Percentiles rank a stretch among this genome's conserved stretches.
These are phyloP conservation scores for Rhizopus microsporus DNA, from an alignment of 371 early-diverging fungal genomes.

Conservation along the genomic window DNA sequence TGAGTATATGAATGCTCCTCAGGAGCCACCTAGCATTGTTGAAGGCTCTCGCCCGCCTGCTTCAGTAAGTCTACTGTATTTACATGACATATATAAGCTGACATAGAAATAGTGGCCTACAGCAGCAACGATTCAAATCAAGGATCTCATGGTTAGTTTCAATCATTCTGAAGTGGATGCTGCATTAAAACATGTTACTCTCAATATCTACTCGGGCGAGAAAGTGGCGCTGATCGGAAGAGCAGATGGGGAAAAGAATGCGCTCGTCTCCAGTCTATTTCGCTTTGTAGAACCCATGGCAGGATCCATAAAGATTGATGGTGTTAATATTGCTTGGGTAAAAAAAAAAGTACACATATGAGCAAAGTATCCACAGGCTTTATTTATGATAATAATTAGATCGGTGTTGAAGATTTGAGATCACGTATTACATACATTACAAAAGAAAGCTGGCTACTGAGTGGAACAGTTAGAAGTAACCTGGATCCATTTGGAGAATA, in stretches of 20 bases:
- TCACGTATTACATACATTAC: conserved; percentile 78
- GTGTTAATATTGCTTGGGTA: conserved; percentile 69
- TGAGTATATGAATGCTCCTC: conserved; percentile 72
- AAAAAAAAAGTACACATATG: neutral
- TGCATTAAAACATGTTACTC: conserved; percentile 60
- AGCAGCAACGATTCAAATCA: conserved; percentile 65
- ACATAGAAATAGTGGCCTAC: conserved; percentile 69
- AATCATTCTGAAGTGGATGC: conserved; percentile 55
- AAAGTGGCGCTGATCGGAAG: conserved; percentile 78
- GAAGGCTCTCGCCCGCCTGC: conserved; percentile 59
- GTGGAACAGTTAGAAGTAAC: conserved; percentile 69
- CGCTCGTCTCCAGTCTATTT: conserved; percentile 69
- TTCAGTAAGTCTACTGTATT: conserved; percentile 33
- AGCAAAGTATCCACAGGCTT: neutral
- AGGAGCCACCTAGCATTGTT: conserved; percentile 69
- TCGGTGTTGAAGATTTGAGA: conserved; percentile 74
- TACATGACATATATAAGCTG: neutral
- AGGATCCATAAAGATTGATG: conserved; percentile 77
- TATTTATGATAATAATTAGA: conserved; percentile 12
- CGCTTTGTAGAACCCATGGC: conserved; percentile 73
- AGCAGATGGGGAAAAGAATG: conserved; percentile 77
- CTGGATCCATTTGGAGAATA: conserved; percentile 82
- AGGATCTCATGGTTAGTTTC: conserved; percentile 58
- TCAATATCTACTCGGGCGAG: conserved; percentile 57
- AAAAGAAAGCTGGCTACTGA: conserved; percentile 82